These are phyloP conservation scores for Candida nitratophila DNA, from an alignment of 805 yeast species.

Conservation along the genomic window DNA sequence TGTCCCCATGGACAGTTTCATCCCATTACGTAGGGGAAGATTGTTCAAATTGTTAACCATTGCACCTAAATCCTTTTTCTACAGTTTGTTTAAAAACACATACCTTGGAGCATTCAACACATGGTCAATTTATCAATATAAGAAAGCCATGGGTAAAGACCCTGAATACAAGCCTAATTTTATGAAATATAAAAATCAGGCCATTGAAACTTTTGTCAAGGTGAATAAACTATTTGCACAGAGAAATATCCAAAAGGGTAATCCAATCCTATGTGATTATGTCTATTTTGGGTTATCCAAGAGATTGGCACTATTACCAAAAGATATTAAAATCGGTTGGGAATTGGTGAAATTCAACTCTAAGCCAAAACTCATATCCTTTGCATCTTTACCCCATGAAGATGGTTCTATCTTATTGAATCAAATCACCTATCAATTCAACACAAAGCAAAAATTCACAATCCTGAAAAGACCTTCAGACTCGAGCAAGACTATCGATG, in stretches of 20 bases:
- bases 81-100: constrained; percentile 51
- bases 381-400: constrained; percentile 46
- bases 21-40: constrained; percentile 43
- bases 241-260: constrained; percentile 40
- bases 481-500: constrained; percentile 26
- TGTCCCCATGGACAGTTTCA: constrained; percentile 31
- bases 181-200: constrained; percentile 76
- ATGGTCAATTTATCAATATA: constrained; percentile 39
- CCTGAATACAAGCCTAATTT: constrained; percentile 46
- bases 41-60: constrained; percentile 22
- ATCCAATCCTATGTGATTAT: constrained; percentile 48
- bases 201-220: constrained; percentile 67
- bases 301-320: constrained; percentile 51
- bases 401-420: constrained; percentile 29
- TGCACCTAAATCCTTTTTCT: constrained; percentile 35
- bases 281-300: constrained; percentile 50
- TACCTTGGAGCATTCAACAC: constrained; percentile 67
- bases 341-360: constrained; percentile 61
- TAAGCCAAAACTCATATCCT: constrained; percentile 65
- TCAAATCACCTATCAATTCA: constrained; percentile 56
- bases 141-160: constrained; percentile 24
- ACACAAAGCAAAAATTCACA: constrained; percentile 54
- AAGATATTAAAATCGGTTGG: constrained; percentile 61
- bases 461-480: constrained; percentile 33
- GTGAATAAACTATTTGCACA: constrained; percentile 80